These are phyloP conservation scores for Dactylellina leptospora DNA, from an alignment of 2,329 filamentous ascomycete species.

Conservation along the genomic window DNA sequence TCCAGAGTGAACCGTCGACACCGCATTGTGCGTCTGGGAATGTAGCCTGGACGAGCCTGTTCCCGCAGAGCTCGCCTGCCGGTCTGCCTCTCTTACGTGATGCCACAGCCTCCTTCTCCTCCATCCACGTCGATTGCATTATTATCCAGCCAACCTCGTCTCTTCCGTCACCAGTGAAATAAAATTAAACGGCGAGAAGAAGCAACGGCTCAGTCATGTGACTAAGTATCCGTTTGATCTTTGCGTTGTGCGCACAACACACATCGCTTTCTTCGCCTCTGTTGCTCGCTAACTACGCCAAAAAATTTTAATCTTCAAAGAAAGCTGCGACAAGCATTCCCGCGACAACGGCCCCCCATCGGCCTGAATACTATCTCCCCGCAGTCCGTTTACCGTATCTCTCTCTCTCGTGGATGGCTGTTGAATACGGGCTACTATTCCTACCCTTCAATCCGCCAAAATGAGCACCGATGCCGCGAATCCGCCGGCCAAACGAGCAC, in stretches of 20 bases:
- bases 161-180: no score
- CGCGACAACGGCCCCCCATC: constrained; percentile 14
- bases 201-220: constrained; percentile 5
- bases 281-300: neutral
- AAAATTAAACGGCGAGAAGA: neutral
- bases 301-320: constrained; percentile 37
- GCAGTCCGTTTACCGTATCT: neutral
- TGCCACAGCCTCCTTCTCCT: no score
- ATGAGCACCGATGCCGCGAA: constrained; percentile 37
- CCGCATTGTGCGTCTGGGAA: neutral
- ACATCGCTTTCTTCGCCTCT: neutral
- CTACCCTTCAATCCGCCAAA: neutral
- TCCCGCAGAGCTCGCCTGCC: neutral
- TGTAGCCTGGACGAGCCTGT: neutral
- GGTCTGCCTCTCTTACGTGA: neutral
- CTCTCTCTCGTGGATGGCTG: neutral
- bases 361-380: neutral
- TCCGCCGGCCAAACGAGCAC: constrained; percentile 47
- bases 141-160: no score
- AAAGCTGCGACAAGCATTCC: neutral
- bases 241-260: neutral
- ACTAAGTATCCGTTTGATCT: constrained; percentile 1
- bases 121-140: neutral
- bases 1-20: neutral
- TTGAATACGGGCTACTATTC: neutral